Base-by-base conservation (phyloP, 169 alveolate genomes). In the Plasmodium malariae region DNA sequence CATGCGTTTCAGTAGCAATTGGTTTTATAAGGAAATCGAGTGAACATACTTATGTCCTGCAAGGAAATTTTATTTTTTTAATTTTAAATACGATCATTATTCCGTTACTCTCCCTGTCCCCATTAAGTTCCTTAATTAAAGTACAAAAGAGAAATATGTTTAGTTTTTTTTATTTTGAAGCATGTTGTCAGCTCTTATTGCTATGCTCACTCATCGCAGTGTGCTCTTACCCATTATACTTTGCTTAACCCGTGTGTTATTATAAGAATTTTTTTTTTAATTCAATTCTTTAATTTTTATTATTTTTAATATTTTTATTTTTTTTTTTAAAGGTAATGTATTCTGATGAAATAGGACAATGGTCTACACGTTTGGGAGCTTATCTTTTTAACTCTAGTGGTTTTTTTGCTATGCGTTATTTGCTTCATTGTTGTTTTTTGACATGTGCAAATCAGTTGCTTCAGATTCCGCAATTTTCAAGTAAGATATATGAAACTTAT, bases 391-490 rank as follows among this genome's bases (percentile, higher is more conserved):
- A 80, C 11, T 80, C 90, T 37, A 80, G 90, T 80, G 90, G 90
- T 9, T 80, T 80, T 30, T 80, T 80, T 40, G 83, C 90, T 6
- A 80, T 80, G 90, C 24, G 90, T 28, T 80, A 80, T 49, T 67
- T 80, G 40, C 62, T 80, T 21, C 90, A 80, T 57, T 80, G 90
- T 37, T 80, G 83, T 40, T 80, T 80, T 36, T 40, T 80, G 51
- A 80, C 90, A 0, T 80, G 90, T 24, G 90, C 90, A 48, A 80
- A 80, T 43, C 90, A 80, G 71, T 34, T 80, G 57, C 48, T 80
- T 12, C 90, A 80, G 34, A 80, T 80, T 49, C 90, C 90, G 1
- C 90, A 80, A 57, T 80, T 80, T 67, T 80, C 90, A 76, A 76
- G 88, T 76, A 76, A 43, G 83, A 1, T 51, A n/a, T n/a, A n/a